Conservation (phyloP, 2,329 filamentous ascomycete species). For the Clarireedia monteithiana region DNA sequence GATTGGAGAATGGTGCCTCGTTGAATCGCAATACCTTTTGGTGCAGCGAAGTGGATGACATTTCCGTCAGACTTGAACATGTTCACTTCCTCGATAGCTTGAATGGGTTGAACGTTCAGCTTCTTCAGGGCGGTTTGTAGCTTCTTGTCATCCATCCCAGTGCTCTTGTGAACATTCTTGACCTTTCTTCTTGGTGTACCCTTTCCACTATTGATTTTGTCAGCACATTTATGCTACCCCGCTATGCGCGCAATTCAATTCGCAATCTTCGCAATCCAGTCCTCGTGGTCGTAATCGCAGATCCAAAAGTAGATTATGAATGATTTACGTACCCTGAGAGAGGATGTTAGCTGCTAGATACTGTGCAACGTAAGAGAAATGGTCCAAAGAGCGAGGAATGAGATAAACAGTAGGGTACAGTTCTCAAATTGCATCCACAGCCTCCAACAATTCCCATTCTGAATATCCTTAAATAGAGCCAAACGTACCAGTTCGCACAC, state of each 20-base stretch:
- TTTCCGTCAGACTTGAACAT: slow-evolving; percentile 99
- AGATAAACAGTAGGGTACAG: background rate
- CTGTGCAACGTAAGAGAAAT: no score
- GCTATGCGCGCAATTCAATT: slow-evolving; percentile 3
- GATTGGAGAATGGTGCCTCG: background rate
- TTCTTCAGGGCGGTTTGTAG: slow-evolving; percentile 96
- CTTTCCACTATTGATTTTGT: slow-evolving; percentile 61
- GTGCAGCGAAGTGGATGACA: slow-evolving; percentile 97
- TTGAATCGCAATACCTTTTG: slow-evolving; percentile 61
- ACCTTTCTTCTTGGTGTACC: slow-evolving; percentile 95
- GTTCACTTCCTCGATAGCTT: slow-evolving; percentile 99
- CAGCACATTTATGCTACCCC: slow-evolving; percentile 18
- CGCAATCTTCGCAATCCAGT: background rate
- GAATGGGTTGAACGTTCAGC: slow-evolving; percentile 98
- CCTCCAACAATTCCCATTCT: background rate
- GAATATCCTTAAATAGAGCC: background rate
- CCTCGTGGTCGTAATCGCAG: background rate
- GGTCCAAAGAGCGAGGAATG: no score
- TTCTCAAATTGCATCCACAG: background rate
- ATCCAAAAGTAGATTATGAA: background rate
- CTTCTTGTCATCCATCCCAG: slow-evolving; percentile 98
- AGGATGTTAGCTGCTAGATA: background rate
- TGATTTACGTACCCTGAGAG: slow-evolving; percentile 17
- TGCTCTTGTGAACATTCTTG: slow-evolving; percentile 93
- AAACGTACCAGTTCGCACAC: slow-evolving; percentile 17